Evolutionary conservation across 768 basidiomycete genomes (phyloP), one percentile per base, ranked within the genome.

Genomic region (Collybiopsis luxurians): DNA sequence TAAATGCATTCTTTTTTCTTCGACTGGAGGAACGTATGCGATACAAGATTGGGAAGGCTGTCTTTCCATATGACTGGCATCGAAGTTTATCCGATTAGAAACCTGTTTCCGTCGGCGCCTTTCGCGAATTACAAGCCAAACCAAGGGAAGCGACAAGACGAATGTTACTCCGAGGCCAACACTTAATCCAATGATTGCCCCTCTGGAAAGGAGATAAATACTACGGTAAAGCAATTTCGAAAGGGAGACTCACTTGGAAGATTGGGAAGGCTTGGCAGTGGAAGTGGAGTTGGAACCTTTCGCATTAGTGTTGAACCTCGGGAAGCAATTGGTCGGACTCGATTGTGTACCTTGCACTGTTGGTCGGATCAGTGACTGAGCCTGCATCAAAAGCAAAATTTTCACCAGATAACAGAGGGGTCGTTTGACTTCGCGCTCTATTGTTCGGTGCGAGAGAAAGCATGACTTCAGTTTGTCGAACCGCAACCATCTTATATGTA

Each of bases 151-250:
- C 11, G 68, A 69, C 19, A 81, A 63, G 4, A 78, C 36, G n/a
- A 71, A 64, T 11, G 81, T 64, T 7, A 74, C 65, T 28, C 66
- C 70, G n/a, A 74, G 74, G 31, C 73, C 79, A 34, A 75, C 66
- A 36, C 75, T 70, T 34, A 77, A 67, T 5, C 79, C 80, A 48
- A 84, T 78, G 51, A 81, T 70, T 10, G 77, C 71, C 23, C 67
- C 67, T 59, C 80, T 85, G 43, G 56, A 31, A 2, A 43, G 46
- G 54, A 11, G 23, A 6, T 53, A 24, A 55, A 39, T 34, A 39
- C 52, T 10, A 11, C 40, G 2, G 30, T 23, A 23, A 45, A 26
- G 15, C 43, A 19, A n/a, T 24, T 39, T 34, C 31, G 31, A 6
- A 48, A 31, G 11, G 1, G 24, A 36, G 19, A 53, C 64, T 53